These are phyloP conservation scores for Phytopythium sindhum DNA, from an alignment of 352 stramenopile species.

Conservation along the genomic window DNA sequence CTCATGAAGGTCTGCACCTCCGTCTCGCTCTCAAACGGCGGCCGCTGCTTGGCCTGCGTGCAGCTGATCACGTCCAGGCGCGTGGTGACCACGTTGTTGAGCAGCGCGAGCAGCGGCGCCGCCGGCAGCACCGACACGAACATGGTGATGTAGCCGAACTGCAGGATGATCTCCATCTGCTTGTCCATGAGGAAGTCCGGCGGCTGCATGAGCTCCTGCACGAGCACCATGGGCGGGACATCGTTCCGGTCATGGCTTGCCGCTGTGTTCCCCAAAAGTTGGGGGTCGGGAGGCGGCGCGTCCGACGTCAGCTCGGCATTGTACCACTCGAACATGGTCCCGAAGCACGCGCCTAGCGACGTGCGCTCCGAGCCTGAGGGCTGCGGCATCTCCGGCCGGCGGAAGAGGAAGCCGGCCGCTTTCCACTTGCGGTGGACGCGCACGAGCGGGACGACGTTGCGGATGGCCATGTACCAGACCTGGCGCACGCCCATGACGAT, in stretches of 20 bases:
- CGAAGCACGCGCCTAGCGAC: conserved; percentile 3
- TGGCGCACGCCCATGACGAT: conserved; percentile 72
- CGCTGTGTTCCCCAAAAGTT: neutral
- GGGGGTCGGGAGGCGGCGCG: neutral
- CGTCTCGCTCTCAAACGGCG: conserved; percentile 72
- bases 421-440: conserved; percentile 44
- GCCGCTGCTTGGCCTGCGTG: conserved; percentile 65
- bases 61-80: conserved; percentile 83
- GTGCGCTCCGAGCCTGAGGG: neutral
- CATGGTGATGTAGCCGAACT: conserved; percentile 94
- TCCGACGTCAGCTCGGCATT: conserved; percentile 27
- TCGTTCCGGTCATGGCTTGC: neutral
- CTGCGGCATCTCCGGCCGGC: neutral
- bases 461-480: conserved; percentile 57
- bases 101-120: conserved; percentile 82
- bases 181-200: conserved; percentile 72
- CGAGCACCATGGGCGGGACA: conserved; percentile 43
- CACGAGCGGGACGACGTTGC: conserved; percentile 51
- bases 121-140: conserved; percentile 91
- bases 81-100: conserved; percentile 88
- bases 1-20: conserved; percentile 91
- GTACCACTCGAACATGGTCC: conserved; percentile 53
- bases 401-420: conserved; percentile 33
- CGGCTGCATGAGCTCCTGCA: conserved; percentile 73
- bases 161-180: conserved; percentile 77